Evolutionary conservation across 768 basidiomycete genomes (phyloP).

Genomic region (Suillus placidus): DNA sequence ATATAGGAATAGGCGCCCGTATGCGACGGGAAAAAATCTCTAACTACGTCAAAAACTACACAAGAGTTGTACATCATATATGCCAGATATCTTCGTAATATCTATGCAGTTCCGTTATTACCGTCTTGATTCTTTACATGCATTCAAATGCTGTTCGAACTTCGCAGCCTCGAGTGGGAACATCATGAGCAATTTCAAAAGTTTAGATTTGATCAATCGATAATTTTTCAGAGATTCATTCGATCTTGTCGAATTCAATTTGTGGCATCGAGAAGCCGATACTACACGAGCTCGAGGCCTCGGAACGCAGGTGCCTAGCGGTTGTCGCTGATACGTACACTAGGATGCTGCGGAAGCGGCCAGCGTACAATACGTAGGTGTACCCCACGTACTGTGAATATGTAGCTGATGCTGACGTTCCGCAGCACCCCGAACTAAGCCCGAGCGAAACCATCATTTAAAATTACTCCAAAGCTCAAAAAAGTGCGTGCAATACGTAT

Average conservation of each 20-base stretch:
- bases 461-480: not conserved
- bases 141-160: not conserved
- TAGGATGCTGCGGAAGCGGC: not conserved
- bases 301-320: not conserved
- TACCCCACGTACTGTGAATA: not conserved
- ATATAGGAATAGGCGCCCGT: slow-evolving; percentile 19
- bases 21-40: slow-evolving; percentile 24
- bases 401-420: not conserved
- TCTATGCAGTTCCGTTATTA: slow-evolving; percentile 15
- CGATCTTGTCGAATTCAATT: too few relatives aligned
- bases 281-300: not conserved
- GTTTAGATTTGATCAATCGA: not conserved
- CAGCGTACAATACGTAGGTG: not conserved
- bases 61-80: slow-evolving; percentile 18
- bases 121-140: not conserved
- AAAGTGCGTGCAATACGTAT: not conserved
- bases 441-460: not conserved
- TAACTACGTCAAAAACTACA: slow-evolving; percentile 16
- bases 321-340: not conserved
- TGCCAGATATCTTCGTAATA: slow-evolving; percentile 14
- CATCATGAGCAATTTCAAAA: not conserved
- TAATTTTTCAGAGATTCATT: not conserved
- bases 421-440: not conserved
- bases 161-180: not conserved
- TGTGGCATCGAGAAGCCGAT: not conserved